These are phyloP conservation scores for Cetraspora pellucida DNA, from an alignment of 192 early-diverging fungal genomes.

Conservation along the genomic window DNA sequence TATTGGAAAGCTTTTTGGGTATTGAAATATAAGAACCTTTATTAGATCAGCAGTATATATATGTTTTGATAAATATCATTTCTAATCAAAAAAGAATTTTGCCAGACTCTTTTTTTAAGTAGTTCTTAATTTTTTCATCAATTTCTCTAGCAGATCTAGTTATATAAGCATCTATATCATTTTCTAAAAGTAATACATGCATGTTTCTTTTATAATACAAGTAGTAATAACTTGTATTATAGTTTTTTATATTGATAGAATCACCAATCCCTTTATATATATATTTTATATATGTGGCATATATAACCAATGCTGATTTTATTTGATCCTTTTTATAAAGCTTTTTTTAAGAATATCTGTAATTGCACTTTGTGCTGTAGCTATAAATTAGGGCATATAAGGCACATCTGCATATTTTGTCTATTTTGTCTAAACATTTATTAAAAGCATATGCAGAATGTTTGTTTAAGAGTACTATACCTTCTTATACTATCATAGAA, in stretches of 20 bases:
- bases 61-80: not conserved
- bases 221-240: not conserved
- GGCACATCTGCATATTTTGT: not conserved
- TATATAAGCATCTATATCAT: not conserved
- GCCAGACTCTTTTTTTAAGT: not conserved
- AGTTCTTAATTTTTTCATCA: not conserved
- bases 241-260: not conserved
- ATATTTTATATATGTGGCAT: not conserved
- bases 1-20: too few species aligned
- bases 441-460: conserved; percentile 8
- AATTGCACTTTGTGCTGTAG: not conserved
- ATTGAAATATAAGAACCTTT: not conserved
- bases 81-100: not conserved
- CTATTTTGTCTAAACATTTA: not conserved
- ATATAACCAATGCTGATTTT: not conserved
- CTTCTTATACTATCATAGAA: not conserved
- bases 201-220: not conserved
- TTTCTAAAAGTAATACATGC: not conserved
- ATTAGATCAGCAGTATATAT: not conserved
- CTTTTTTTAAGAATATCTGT: not conserved
- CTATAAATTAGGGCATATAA: conserved; percentile 2
- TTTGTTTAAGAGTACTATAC: not conserved
- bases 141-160: not conserved
- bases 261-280: not conserved
- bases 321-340: conserved; percentile 1